Conservation (phyloP, 192 early-diverging fungal genomes). For the Backusella parvicylindrica region DNA sequence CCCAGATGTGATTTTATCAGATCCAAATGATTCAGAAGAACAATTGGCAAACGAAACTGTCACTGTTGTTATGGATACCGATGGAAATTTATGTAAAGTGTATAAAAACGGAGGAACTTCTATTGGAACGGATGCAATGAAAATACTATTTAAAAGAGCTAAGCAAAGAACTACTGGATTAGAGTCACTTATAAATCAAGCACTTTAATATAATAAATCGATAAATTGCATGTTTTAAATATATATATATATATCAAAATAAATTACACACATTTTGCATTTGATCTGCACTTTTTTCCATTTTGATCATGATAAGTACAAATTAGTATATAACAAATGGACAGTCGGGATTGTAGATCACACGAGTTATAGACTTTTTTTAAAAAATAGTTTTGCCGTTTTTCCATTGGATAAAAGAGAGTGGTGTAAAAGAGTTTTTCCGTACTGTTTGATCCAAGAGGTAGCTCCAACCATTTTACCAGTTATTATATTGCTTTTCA, state of each 20-base stretch:
- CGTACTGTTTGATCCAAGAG: background rate
- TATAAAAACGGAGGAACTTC: slow-evolving; percentile 57
- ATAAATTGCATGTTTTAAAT: background rate
- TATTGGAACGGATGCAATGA: slow-evolving; percentile 26
- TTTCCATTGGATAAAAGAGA: background rate
- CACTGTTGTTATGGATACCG: slow-evolving; percentile 57
- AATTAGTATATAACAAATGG: background rate
- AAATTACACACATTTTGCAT: background rate
- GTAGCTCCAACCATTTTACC: background rate
- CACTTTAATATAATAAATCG: background rate
- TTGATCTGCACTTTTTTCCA: background rate
- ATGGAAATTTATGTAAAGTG: slow-evolving; percentile 48
- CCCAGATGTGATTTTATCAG: slow-evolving; percentile 48
- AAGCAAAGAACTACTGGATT: background rate
- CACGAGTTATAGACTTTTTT: background rate
- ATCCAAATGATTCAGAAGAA: slow-evolving; percentile 75
- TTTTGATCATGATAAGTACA: background rate
- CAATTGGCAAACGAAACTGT: slow-evolving; percentile 48
- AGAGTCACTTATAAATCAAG: background rate
- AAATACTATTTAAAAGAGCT: background rate
- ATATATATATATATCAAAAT: background rate
- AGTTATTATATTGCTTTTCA: background rate
- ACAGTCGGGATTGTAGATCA: background rate
- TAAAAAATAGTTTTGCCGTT: background rate
- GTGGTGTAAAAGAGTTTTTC: background rate